Conservation (phyloP, 2,329 filamentous ascomycete genomes). For the Hymenotorrendiella dingleyae region DNA sequence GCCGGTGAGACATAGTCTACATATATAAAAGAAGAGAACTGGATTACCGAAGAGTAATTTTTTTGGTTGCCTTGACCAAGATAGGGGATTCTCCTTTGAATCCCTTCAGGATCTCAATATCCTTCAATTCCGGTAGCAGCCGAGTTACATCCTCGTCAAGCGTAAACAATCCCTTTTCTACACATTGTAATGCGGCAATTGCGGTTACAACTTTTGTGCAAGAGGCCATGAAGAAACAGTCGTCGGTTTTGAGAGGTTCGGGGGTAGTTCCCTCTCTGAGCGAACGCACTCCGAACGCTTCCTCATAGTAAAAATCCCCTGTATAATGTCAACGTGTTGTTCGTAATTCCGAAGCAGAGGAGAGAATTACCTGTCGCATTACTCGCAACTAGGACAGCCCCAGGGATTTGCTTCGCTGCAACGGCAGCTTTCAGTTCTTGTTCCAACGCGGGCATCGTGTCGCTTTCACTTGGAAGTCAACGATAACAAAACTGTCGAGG, state of each 20-base stretch:
- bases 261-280: slow-evolving; percentile 42
- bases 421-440: neutral
- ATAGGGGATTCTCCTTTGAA: slow-evolving; percentile 39
- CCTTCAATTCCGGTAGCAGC: slow-evolving; percentile 19
- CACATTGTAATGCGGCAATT: slow-evolving; percentile 49
- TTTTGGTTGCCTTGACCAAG: slow-evolving; percentile 9
- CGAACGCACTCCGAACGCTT: slow-evolving; percentile 33
- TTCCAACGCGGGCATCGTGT: neutral
- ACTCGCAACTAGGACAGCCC: neutral
- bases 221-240: slow-evolving; percentile 43
- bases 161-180: slow-evolving; percentile 42
- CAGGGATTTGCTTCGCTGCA: neutral
- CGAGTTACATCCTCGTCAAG: slow-evolving; percentile 39
- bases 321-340: neutral
- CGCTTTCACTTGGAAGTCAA: no score
- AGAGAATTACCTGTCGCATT: neutral
- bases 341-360: neutral
- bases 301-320: slow-evolving; percentile 32
- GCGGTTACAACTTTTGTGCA: slow-evolving; percentile 51
- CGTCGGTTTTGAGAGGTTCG: slow-evolving; percentile 33
- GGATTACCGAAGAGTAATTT: slow-evolving; percentile 21
- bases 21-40: neutral
- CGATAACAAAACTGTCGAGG: no score
- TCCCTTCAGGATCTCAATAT: slow-evolving; percentile 17
- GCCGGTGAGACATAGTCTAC: no score